Evolutionary conservation across 2,329 filamentous ascomycete genomes (phyloP).

Genomic region (Emericellopsis atlantica): DNA sequence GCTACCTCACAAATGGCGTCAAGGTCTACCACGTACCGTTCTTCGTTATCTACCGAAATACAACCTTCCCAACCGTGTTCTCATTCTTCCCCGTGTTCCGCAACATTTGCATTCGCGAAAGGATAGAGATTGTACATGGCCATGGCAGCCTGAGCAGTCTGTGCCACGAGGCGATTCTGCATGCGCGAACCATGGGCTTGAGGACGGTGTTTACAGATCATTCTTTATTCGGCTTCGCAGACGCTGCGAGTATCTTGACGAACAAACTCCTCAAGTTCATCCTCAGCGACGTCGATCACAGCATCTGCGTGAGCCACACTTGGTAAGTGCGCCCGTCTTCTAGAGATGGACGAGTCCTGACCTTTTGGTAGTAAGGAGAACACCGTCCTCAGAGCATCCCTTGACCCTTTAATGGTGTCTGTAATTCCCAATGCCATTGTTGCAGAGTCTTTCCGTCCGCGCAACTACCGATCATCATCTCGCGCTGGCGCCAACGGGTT

Average conservation of each 20-base stretch:
- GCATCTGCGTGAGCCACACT: slow-evolving; percentile 96
- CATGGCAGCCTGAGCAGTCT: slow-evolving; percentile 87
- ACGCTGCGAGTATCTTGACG: slow-evolving; percentile 87
- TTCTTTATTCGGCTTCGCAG: slow-evolving; percentile 92
- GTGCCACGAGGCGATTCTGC: slow-evolving; percentile 88
- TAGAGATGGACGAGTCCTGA: not conserved
- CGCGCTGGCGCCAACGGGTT: slow-evolving; percentile 15
- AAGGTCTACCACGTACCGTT: slow-evolving; percentile 98
- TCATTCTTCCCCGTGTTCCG: slow-evolving; percentile 97
- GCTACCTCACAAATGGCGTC: slow-evolving; percentile 92
- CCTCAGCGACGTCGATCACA: slow-evolving; percentile 92
- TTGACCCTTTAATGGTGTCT: slow-evolving; percentile 94
- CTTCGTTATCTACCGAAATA: slow-evolving; percentile 84
- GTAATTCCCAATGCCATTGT: slow-evolving; percentile 97
- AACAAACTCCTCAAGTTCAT: slow-evolving; percentile 97
- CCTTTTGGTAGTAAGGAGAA: slow-evolving; percentile 70
- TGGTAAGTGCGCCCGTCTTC: slow-evolving; percentile 45
- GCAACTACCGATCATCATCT: slow-evolving; percentile 21
- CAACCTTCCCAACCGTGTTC: slow-evolving; percentile 93
- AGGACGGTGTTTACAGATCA: slow-evolving; percentile 96
- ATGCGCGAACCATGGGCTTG: slow-evolving; percentile 91
- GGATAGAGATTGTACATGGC: slow-evolving; percentile 96
- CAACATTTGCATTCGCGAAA: slow-evolving; percentile 88
- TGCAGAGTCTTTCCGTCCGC: slow-evolving; percentile 82
- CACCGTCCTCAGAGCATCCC: slow-evolving; percentile 82